Evolutionary conservation across 176 grass and related monocot species (phyloP), one percentile per base, ranked within the genome.

Genomic region (Cenchrus americanus): DNA sequence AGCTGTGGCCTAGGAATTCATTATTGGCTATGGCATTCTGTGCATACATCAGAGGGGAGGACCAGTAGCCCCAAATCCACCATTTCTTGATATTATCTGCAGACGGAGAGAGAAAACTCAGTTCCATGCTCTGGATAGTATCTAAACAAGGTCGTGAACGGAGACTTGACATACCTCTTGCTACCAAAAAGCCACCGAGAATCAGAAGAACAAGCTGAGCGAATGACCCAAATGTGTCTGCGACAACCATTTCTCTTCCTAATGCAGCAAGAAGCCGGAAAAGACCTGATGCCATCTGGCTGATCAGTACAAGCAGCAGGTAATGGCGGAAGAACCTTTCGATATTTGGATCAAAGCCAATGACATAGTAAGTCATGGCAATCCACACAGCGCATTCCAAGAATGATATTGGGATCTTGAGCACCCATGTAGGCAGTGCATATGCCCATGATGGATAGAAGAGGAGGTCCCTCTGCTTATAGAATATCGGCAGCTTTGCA

Each of bases 11-110:
- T 24, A 98, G 91, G 85, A 98, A 98, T 72, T 98, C 95, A 77
- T 98, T 98, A 62, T 88, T 82, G 0, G 95, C 89, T 69, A 98
- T 78, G 59, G 95, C 95, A 88, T 98, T 98, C 77, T 95, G 92
- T 37, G 91, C 95, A 85, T 98, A 98, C 92, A 95, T 98, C 76
- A 98, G 74, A 76, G 95, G 95, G 73, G 95, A 98, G 34, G 40
- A 80, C 95, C 95, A 98, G 85, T 98, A 98, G 21, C 95, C 95
- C 95, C 95, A 98, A 68, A 93, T 93, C 95, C 95, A 98, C 82
- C 85, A 95, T 93, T 94, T 91, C 71, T 91, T 98, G 24, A 98
- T 93, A 47, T 93, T 52, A n/a, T 90, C 96, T 98, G 92, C 50
- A 88, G 55, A 73, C 95, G 89, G 49, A 86, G 62, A 77, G 34